Conservation (phyloP, 129 eudicot species). For the Arctium minus region DNA sequence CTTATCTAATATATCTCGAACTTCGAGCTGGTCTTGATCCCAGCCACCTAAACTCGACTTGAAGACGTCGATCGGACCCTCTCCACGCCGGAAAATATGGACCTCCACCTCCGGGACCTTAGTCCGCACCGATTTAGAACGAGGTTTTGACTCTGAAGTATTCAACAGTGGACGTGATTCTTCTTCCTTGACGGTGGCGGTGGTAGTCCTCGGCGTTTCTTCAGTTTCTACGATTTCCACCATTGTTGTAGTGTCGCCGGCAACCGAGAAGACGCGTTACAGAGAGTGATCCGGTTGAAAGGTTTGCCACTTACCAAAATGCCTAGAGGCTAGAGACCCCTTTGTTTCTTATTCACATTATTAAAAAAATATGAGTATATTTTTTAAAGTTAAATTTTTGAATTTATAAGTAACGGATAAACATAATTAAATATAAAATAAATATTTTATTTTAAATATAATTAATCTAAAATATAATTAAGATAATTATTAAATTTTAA, state of each 20-base stretch:
- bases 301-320: background rate
- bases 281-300: background rate
- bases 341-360: too few species aligned
- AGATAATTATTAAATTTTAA: too few species aligned
- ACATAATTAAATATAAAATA: too few species aligned
- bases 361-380: too few species aligned
- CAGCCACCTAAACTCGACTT: conserved; percentile 67
- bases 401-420: too few species aligned
- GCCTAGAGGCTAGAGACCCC: background rate
- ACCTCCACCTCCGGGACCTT: conserved; percentile 75
- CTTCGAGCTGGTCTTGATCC: conserved; percentile 91
- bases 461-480: too few species aligned
- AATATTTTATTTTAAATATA: too few species aligned
- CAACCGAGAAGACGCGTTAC: background rate
- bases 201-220: background rate
- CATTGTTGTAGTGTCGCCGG: conserved; percentile 24
- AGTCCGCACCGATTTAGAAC: conserved; percentile 37
- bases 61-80: conserved; percentile 69
- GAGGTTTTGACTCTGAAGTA: conserved; percentile 5
- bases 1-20: conserved; percentile 57
- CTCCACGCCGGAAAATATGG: conserved; percentile 51
- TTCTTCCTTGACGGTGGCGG: conserved; percentile 26
- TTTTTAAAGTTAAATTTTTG: too few species aligned
- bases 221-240: conserved; percentile 49
- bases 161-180: conserved; percentile 40